Conservation (phyloP, 192 early-diverging fungal genomes). For the Coemansia sp. region DNA sequence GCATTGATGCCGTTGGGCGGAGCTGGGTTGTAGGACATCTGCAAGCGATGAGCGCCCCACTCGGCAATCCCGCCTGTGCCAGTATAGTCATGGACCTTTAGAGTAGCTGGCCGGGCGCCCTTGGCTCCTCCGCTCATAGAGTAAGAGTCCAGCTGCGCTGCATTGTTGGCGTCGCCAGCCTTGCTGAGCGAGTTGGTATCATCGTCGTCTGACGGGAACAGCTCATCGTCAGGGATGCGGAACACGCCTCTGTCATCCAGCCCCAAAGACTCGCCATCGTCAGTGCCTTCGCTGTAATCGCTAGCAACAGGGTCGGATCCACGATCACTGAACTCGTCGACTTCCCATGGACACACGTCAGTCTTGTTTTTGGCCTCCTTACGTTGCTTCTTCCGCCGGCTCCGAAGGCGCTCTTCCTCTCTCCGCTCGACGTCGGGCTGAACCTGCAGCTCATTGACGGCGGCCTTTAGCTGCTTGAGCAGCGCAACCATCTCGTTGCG, state of each 20-base stretch:
- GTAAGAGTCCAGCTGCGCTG: conserved; percentile 26
- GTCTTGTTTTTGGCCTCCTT: conserved; percentile 42
- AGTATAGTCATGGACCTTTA: conserved; percentile 41
- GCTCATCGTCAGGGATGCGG: conserved; percentile 49
- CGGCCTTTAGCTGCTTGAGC: conserved; percentile 56
- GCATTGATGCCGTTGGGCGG: conserved; percentile 16
- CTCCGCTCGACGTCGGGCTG: conserved; percentile 49
- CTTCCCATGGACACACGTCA: conserved; percentile 55
- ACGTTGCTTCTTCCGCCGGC: conserved; percentile 41
- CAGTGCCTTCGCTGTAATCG: conserved; percentile 14
- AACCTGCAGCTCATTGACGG: conserved; percentile 42
- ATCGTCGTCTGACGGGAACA: conserved; percentile 49
- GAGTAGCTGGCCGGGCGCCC: conserved; percentile 16
- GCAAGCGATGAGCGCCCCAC: conserved; percentile 54
- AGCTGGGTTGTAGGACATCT: conserved; percentile 44
- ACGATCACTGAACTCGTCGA: conserved; percentile 52
- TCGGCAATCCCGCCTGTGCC: conserved; percentile 58
- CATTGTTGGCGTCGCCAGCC: not conserved
- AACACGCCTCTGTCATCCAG: conserved; percentile 8
- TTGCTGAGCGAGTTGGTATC: not conserved
- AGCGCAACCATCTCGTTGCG: conserved; percentile 53
- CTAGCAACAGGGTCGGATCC: conserved; percentile 17
- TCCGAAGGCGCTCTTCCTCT: conserved; percentile 51
- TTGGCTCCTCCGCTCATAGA: conserved; percentile 24
- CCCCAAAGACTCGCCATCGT: conserved; percentile 6